These are phyloP conservation scores for Zizania latifolia DNA, from an alignment of 176 grass and related monocot genomes.

Conservation along the genomic window DNA sequence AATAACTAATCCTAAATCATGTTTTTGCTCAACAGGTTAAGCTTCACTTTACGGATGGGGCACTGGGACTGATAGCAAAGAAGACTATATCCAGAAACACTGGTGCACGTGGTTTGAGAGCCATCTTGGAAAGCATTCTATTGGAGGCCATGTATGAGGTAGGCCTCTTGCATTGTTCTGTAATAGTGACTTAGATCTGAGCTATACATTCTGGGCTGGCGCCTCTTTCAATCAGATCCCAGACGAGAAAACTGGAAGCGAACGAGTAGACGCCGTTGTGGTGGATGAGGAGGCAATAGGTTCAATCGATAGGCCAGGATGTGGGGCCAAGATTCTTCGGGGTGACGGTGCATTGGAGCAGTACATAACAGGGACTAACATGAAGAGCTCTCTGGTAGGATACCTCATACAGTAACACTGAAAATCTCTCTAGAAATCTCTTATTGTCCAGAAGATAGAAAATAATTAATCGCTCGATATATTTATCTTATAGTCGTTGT, in stretches of 20 bases:
- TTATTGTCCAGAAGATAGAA: neutral
- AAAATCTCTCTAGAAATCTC: neutral
- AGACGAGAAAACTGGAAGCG: slow-evolving; percentile 60
- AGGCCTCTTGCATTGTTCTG: slow-evolving; percentile 28
- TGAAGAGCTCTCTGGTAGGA: slow-evolving; percentile 34
- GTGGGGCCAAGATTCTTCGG: slow-evolving; percentile 86
- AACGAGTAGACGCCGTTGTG: slow-evolving; percentile 82
- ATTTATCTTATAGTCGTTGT: neutral
- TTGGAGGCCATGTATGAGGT: slow-evolving; percentile 99
- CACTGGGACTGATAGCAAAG: slow-evolving; percentile 65
- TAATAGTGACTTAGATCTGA: neutral
- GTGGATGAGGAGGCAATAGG: slow-evolving; percentile 83
- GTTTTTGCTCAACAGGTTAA: slow-evolving; percentile 52
- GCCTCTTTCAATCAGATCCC: slow-evolving; percentile 59
- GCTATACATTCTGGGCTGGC: slow-evolving; percentile 25
- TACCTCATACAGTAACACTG: neutral
- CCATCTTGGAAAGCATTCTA: slow-evolving; percentile 82
- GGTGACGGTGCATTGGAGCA: slow-evolving; percentile 68
- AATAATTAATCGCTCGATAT: neutral
- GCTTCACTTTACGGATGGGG: slow-evolving; percentile 67
- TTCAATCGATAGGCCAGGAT: slow-evolving; percentile 51
- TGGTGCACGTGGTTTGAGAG: slow-evolving; percentile 86
- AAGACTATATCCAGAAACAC: slow-evolving; percentile 77
- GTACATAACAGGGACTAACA: slow-evolving; percentile 58
- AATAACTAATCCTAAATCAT: slow-evolving; percentile 1